Percentiles rank a stretch among this genome's conserved stretches.
phyloP scores from a whole-genome alignment of 2,329 filamentous ascomycete species.

The Magnaporthiopsis poae region DNA sequence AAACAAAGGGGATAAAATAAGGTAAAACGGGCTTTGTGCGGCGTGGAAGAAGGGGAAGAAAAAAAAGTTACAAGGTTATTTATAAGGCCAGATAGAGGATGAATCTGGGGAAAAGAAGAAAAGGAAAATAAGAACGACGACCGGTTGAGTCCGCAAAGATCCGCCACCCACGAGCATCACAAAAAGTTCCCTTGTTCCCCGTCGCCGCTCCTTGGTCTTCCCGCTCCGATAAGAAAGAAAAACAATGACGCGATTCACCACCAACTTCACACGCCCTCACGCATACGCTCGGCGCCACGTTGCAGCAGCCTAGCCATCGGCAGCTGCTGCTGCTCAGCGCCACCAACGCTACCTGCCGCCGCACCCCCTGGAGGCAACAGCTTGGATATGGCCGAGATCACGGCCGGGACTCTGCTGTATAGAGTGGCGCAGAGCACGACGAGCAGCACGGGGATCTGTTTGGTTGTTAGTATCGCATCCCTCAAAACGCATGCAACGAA shows the following conservation, averaged over 20 bases:
- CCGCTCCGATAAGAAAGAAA: not conserved
- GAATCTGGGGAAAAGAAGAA: not conserved
- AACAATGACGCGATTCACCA: slow-evolving; percentile 10
- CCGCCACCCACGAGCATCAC: not conserved
- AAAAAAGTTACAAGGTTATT: not conserved
- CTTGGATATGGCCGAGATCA: slow-evolving; percentile 1
- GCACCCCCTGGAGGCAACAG: not conserved
- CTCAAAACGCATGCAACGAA: not conserved
- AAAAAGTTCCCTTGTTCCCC: not conserved
- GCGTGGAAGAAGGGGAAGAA: not conserved
- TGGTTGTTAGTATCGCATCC: not conserved
- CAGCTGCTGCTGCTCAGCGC: not conserved
- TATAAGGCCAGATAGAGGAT: not conserved
- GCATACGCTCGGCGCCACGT: not conserved
- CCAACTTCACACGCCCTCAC: slow-evolving; percentile 16
- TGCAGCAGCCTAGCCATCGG: not conserved
- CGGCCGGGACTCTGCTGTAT: slow-evolving; percentile 3
- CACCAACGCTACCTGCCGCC: not conserved
- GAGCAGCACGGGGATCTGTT: slow-evolving; percentile 7
- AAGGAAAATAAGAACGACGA: not conserved
- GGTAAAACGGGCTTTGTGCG: not conserved
- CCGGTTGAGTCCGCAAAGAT: not conserved
- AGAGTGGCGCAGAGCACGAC: slow-evolving; percentile 7
- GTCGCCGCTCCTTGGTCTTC: not conserved
- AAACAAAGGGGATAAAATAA: not conserved